phyloP scores from a whole-genome alignment of 2,329 filamentous ascomycete genomes.

The Myriosclerotinia duriaeana region DNA sequence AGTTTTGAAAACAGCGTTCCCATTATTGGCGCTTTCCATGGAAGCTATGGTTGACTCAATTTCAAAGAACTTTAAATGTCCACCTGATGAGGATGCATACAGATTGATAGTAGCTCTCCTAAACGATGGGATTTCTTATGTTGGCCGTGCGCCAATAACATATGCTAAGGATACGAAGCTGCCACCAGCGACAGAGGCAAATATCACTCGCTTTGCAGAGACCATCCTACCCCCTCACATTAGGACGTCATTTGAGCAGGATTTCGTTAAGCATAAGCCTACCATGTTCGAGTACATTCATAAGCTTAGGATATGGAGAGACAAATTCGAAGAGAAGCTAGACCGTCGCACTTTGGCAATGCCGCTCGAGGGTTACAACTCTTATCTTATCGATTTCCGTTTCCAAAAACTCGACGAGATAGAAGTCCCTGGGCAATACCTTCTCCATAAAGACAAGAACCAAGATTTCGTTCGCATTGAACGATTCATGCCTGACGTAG shows the following conservation, averaged over 20 bases:
- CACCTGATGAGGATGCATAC: constrained; percentile 96
- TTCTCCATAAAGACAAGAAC: constrained; percentile 98
- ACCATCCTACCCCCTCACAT: constrained; percentile 94
- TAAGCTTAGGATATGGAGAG: constrained; percentile 91
- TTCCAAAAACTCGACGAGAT: constrained; percentile 99
- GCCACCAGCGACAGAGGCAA: constrained; percentile 85
- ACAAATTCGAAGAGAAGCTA: constrained; percentile 96
- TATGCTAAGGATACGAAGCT: constrained; percentile 92
- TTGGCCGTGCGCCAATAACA: constrained; percentile 79
- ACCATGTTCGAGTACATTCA: constrained; percentile 99
- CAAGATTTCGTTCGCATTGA: constrained; percentile 98
- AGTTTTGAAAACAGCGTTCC: constrained; percentile 94
- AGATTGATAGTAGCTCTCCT: constrained; percentile 94
- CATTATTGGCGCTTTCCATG: constrained; percentile 93
- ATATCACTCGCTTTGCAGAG: constrained; percentile 95
- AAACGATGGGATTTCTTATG: constrained; percentile 92
- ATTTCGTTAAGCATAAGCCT: constrained; percentile 92
- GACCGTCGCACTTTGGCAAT: constrained; percentile 62
- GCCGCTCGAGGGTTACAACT: constrained; percentile 76
- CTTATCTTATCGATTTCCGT: constrained; percentile 91
- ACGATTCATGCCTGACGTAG: constrained; percentile 91
- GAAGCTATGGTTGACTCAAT: constrained; percentile 99
- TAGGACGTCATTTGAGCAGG: constrained; percentile 92
- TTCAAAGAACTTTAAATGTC: constrained; percentile 98
- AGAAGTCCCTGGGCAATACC: constrained; percentile 93